A percentile compares a stretch with the other conserved stretches of the same genome.
phyloP scores from a whole-genome alignment of 2,329 filamentous ascomycete species.

The Curvularia verruculosa region DNA sequence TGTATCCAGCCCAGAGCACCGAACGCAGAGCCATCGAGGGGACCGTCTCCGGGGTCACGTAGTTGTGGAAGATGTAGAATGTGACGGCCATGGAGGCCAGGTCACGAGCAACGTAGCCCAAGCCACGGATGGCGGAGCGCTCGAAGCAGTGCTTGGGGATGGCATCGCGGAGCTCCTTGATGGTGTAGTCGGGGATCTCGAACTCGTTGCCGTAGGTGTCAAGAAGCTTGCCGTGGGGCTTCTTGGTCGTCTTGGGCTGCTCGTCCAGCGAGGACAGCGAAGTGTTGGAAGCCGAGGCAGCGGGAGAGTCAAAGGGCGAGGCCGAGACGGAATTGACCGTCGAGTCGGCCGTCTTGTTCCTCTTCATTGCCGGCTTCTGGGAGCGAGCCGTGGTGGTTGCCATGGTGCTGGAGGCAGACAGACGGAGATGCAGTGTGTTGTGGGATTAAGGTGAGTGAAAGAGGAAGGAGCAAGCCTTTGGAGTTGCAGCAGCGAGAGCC shows the following conservation, averaged over 20 bases:
- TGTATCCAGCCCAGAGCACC: constrained; percentile 70
- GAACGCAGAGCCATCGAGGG: constrained; percentile 71
- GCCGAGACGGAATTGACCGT: constrained; percentile 59
- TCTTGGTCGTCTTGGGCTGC: constrained; percentile 55
- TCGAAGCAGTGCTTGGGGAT: constrained; percentile 98
- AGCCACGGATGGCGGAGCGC: constrained; percentile 75
- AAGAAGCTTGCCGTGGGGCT: constrained; percentile 67
- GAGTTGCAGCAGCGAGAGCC: constrained; percentile 20
- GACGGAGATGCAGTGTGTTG: constrained; percentile 9
- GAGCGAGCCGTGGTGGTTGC: constrained; percentile 62
- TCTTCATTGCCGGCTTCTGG: constrained; percentile 55
- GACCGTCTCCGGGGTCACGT: constrained; percentile 82
- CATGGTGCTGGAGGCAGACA: constrained; percentile 26
- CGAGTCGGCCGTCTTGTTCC: constrained; percentile 59
- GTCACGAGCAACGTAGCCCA: constrained; percentile 86
- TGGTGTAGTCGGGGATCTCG: constrained; percentile 90
- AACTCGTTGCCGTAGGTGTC: constrained; percentile 97
- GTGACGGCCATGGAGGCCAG: constrained; percentile 72
- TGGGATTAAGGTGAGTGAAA: neutral
- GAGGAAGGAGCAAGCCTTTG: constrained; percentile 10
- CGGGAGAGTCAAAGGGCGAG: constrained; percentile 65
- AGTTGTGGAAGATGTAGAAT: constrained; percentile 89
- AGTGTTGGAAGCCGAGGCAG: constrained; percentile 76
- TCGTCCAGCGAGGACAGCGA: constrained; percentile 87
- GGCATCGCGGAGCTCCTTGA: constrained; percentile 95